A percentile compares a stretch with the other conserved stretches of the same genome.
phyloP scores from a whole-genome alignment of 1,139 yeast genomes.

The Sugiyamaella japonica region DNA sequence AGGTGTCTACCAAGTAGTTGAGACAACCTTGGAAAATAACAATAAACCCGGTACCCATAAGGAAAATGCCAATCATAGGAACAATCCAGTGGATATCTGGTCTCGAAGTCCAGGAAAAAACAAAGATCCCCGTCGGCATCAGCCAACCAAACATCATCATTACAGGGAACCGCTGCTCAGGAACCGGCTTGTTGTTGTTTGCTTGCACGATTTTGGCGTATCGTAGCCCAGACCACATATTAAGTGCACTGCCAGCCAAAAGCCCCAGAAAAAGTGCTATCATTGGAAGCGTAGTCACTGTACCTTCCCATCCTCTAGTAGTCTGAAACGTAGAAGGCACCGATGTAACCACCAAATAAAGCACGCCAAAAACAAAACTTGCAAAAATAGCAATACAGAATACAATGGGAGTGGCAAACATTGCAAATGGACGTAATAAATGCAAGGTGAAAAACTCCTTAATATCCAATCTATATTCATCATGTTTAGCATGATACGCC shows the following conservation, averaged over 20 bases:
- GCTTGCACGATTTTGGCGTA: slow-evolving; percentile 41
- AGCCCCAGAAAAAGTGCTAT: slow-evolving; percentile 59
- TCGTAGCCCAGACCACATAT: slow-evolving; percentile 40
- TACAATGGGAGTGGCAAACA: slow-evolving; percentile 50
- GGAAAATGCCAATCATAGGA: slow-evolving; percentile 62
- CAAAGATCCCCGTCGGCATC: slow-evolving; percentile 68
- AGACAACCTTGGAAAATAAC: slow-evolving; percentile 58
- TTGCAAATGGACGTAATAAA: slow-evolving; percentile 46
- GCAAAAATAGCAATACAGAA: slow-evolving; percentile 47
- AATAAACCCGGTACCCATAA: slow-evolving; percentile 65
- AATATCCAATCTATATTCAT: slow-evolving; percentile 44
- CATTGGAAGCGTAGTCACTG: slow-evolving; percentile 57
- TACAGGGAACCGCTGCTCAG: slow-evolving; percentile 62
- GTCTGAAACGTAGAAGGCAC: slow-evolving; percentile 41
- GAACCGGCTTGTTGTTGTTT: slow-evolving; percentile 47
- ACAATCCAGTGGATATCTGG: slow-evolving; percentile 69
- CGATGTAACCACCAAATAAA: slow-evolving; percentile 46
- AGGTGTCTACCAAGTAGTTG: slow-evolving; percentile 64
- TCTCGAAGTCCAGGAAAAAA: slow-evolving; percentile 72
- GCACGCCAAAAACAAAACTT: slow-evolving; percentile 49
- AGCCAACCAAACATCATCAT: slow-evolving; percentile 48
- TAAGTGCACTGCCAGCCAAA: slow-evolving; percentile 50
- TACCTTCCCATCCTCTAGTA: slow-evolving; percentile 42
- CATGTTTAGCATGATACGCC: slow-evolving; percentile 47
- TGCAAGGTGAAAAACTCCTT: slow-evolving; percentile 45